Conservation (phyloP, 129 eudicot genomes). For the Flaveria sonorensis region DNA sequence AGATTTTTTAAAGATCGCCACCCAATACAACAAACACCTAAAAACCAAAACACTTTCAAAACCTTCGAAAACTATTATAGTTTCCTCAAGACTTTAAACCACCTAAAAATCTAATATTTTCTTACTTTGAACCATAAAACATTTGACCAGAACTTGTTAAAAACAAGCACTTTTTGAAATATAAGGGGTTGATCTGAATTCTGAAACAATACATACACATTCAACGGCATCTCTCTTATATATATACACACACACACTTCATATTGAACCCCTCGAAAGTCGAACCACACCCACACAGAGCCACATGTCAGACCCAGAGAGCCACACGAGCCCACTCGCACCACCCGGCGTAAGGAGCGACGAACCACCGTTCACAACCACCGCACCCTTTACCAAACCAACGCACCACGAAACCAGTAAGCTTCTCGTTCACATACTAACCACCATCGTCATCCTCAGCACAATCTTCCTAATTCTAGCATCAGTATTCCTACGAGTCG, state of each 20-base stretch:
- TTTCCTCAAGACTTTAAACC: no score
- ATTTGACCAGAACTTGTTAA: background rate
- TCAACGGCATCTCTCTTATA: background rate
- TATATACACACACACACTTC: background rate
- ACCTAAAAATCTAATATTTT: no score
- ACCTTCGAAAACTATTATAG: no score
- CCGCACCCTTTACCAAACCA: background rate
- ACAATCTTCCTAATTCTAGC: slow-evolving; percentile 30
- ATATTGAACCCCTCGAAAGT: background rate
- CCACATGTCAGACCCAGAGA: slow-evolving; percentile 42
- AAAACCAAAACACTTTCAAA: no score
- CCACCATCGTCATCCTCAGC: slow-evolving; percentile 27
- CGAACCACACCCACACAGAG: background rate
- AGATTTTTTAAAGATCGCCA: no score
- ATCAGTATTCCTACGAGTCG: slow-evolving; percentile 34
- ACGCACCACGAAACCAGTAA: slow-evolving; percentile 41
- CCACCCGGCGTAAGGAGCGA: slow-evolving; percentile 41
- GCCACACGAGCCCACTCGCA: slow-evolving; percentile 28
- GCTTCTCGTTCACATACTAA: slow-evolving; percentile 44
- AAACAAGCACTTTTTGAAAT: background rate
- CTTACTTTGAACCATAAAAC: no score
- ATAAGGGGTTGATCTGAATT: slow-evolving; percentile 8
- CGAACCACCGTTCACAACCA: slow-evolving; percentile 15
- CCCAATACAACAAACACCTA: no score
- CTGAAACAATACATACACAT: slow-evolving; percentile 15